Evolutionary conservation across 1,284 basidiomycete species (phyloP).

Genomic region (Ganoderma lucidum): DNA sequence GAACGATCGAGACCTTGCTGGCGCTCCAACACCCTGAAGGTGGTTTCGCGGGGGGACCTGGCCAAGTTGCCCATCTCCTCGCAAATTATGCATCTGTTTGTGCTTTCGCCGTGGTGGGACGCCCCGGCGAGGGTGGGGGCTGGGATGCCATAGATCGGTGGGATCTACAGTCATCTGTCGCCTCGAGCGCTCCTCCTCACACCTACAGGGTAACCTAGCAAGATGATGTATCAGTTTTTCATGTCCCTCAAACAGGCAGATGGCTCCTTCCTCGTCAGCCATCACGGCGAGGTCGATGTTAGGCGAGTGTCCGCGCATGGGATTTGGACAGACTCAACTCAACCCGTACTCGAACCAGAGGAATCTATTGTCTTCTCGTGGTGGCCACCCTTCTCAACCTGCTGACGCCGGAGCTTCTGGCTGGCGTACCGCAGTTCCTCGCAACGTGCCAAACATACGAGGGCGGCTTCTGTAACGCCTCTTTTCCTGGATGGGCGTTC

Average conservation of each 20-base stretch:
- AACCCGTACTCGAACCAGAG: conserved; percentile 48
- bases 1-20: conserved; percentile 81
- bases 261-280: conserved; percentile 92
- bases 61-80: conserved; percentile 89
- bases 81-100: conserved; percentile 92
- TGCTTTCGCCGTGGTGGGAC: conserved; percentile 84
- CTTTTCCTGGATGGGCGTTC: conserved; percentile 61
- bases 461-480: conserved; percentile 91
- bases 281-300: conserved; percentile 93
- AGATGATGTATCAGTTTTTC: conserved; percentile 88
- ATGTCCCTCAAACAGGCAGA: conserved; percentile 94
- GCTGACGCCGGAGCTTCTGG: conserved; percentile 87
- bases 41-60: conserved; percentile 92
- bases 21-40: conserved; percentile 83
- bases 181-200: background rate
- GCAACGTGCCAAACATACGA: conserved; percentile 96
- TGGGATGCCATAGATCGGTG: conserved; percentile 87
- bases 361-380: conserved; percentile 80
- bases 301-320: conserved; percentile 56
- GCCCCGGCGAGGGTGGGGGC: conserved; percentile 75
- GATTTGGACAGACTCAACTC: background rate
- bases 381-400: conserved; percentile 81
- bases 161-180: conserved; percentile 30
- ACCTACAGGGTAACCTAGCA: conserved; percentile 45
- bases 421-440: conserved; percentile 69